Base-by-base conservation (phyloP, 441 rosid species). In the Populus hybrid region DNA sequence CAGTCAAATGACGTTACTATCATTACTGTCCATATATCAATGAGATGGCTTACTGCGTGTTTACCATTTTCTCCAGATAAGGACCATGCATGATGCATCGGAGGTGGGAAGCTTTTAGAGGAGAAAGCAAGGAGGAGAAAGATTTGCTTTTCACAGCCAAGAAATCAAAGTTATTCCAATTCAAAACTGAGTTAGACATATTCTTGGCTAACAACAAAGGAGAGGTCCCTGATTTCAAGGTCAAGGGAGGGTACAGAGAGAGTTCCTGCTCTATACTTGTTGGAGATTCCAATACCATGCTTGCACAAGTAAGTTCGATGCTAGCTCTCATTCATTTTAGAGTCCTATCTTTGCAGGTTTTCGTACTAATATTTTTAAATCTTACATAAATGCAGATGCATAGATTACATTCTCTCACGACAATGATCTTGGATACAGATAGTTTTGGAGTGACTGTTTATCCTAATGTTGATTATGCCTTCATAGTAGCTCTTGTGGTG, bases 401-500 rank as follows among this genome's bases (percentile, higher is more conserved):
- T 11, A 81, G 67, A 79, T 64, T 79, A n/a, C 88, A 84, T 73
- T 73, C 53, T 9, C 21, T 82, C 19, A 72, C 70, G 46, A 79
- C 72, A 26, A 6, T 70, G 0, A 14, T 80, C 26, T 38, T 84
- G 1, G 90, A 81, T 8, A 35, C 75, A 0, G 88, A 30, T 24
- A 67, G 36, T 6, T 87, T 82, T 38, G 71, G 72, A 0, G 80
- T 30, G 32, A 30, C 32, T 30, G 80, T 76, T 28, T 85, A 83
- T 40, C 91, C 91, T 12, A 82, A 85, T 16, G 78, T 88, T 0
- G 89, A 88, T 65, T 80, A 85, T 28, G 88, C 91, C 16, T 87
- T 88, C 76, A 64, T 85, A 1, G 11, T 6, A 19, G 76, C 91
- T 35, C 83, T 88, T 9, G 86, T 88, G 23, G 84, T 83, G 12